Evolutionary conservation across 2,329 filamentous ascomycete genomes (phyloP).

Genomic region (Cladophialophora exuberans): DNA sequence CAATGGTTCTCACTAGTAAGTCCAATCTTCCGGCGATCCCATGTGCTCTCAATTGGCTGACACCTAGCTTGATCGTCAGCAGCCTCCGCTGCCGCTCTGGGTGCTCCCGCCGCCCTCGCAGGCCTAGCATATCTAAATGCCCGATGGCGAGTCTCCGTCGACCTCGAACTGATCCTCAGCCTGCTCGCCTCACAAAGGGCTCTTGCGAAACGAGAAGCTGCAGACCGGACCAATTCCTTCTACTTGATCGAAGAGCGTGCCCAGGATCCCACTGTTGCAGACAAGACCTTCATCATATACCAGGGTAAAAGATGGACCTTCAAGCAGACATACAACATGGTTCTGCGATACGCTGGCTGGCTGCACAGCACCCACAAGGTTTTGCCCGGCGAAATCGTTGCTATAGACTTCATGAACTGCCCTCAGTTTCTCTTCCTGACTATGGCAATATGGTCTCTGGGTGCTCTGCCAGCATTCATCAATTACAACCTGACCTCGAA

Average conservation of each 20-base stretch:
- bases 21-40: neutral
- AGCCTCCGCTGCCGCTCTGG: slow-evolving; percentile 15
- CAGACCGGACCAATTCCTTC: slow-evolving; percentile 70
- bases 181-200: slow-evolving; percentile 52
- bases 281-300: slow-evolving; percentile 66
- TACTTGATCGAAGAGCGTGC: slow-evolving; percentile 74
- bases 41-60: neutral
- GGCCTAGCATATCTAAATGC: slow-evolving; percentile 79
- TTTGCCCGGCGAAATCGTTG: slow-evolving; percentile 74
- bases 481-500: slow-evolving; percentile 78
- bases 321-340: slow-evolving; percentile 71
- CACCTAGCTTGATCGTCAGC: neutral
- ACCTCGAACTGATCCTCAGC: slow-evolving; percentile 61
- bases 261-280: slow-evolving; percentile 54
- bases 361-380: slow-evolving; percentile 67
- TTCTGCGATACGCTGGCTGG: slow-evolving; percentile 75
- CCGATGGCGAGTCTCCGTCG: slow-evolving; percentile 67
- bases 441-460: slow-evolving; percentile 80
- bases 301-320: slow-evolving; percentile 73
- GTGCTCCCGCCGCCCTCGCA: slow-evolving; percentile 58
- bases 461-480: slow-evolving; percentile 81
- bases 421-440: slow-evolving; percentile 76
- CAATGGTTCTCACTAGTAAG: slow-evolving; percentile 7
- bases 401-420: slow-evolving; percentile 79
- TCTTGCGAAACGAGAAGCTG: slow-evolving; percentile 52